Evolutionary conservation across 352 stramenopile species (phyloP), one percentile per base, ranked within the genome.

Genomic region (Phytophthora megakarya): DNA sequence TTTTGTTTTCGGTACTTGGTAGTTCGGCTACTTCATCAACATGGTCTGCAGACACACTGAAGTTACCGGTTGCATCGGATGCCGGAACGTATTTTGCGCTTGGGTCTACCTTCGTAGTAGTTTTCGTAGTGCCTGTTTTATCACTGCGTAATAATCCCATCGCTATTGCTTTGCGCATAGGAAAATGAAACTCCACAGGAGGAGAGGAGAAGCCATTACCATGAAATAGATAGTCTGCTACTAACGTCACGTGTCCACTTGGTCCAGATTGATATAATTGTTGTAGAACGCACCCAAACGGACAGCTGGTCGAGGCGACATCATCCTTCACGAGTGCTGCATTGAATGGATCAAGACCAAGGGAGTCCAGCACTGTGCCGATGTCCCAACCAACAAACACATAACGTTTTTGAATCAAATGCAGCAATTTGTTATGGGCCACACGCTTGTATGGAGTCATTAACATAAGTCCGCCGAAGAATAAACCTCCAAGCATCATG

Each of bases 151-250:
- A 9, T 55, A 68, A 28, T 4, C 74, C 76, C 61, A 86, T 83
- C 0, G 33, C 11, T 5, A 71, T 19, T 5, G 78, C 78, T 19
- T 75, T 69, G 28, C 75, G 70, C 9, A 75, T 47, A 0, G 65
- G 57, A 39, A 83, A 86, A 11, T 51, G 42, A 23, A 82, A 80
- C 25, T 66, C 48, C 11, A 76, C 35, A 0, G 65, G 73, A 8
- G 72, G 62, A 2, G 61, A 48, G 1, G 67, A 62, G 37, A 86
- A 82, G 0, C 73, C 77, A 25, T 63, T 72, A 5, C 72, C 64
- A 13, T 75, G 46, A 25, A 87, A 87, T 15, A 87, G 43, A 51
- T 78, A 83, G 66, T 87, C 80, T 32, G 68, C 76, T 18, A 75
- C 74, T 18, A 87, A 45, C 16, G 72, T 58, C 8, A 86, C 56